Base-by-base conservation (phyloP, 1,139 yeast species). In the Hyphopichia pseudoburtonii region DNA sequence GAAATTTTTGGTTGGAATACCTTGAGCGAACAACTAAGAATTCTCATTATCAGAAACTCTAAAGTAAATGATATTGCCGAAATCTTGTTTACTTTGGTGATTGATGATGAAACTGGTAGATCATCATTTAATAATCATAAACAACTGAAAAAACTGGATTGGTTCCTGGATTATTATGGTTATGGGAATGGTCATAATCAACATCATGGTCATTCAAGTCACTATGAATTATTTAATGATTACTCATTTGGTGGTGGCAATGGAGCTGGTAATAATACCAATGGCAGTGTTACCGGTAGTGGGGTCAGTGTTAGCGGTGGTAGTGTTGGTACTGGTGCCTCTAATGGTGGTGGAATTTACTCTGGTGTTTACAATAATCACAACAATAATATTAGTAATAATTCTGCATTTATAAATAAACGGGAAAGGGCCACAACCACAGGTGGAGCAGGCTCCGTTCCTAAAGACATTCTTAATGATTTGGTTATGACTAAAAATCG, bases 1-100 rank as follows among this genome's bases (percentile, higher is more conserved):
- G 85, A 80, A 45, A 65, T 81, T 10, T 80, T 67, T 56, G 87
- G 87, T 2, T 81, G 87, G 87, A 71, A 80, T 51, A 50, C 61
- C 11, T 53, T 81, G 25, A 69, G 84, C 42, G 82, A 77, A 38
- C 78, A 69, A 42, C 60, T 81, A 31, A 63, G 82, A 38, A 76
- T 79, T 33, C 62, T 81, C 38, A 76, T 78, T 7, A 64, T 81
- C 14, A 67, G 77, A 40, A 73, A 74, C 44, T 60, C 76, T 1
- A 76, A 74, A 42, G 56, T 80, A 4, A 63, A 62, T 29, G 79
- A 76, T 47, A 68, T 81, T 17, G 66, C 67, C 3, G 85, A 80
- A 41, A 56, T 80, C 11, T 39, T 67, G 53, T 67, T 71, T 36
- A 67, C 72, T 38, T 62, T 81, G 37, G 81, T 80, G 5, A 48